Evolutionary conservation across 1,139 yeast genomes (phyloP).

Genomic region (Kodamaea alishanica): DNA sequence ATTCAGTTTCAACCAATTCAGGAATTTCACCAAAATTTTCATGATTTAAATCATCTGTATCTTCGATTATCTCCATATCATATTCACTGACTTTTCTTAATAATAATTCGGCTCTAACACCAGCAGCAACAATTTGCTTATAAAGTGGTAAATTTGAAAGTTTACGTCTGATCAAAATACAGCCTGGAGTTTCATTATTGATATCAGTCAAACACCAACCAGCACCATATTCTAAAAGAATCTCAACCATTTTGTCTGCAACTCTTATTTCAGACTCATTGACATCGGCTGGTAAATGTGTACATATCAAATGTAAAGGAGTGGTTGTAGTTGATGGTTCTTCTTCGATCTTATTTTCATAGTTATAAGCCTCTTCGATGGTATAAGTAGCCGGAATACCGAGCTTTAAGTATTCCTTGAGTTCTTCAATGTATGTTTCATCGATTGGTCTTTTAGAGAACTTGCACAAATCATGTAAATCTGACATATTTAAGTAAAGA

Average conservation of each 20-base stretch:
- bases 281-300: constrained; percentile 46
- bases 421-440: constrained; percentile 35
- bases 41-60: constrained; percentile 25
- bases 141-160: constrained; percentile 44
- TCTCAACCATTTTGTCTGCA: constrained; percentile 55
- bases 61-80: constrained; percentile 40
- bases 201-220: constrained; percentile 80
- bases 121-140: constrained; percentile 70
- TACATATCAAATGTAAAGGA: constrained; percentile 69
- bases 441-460: constrained; percentile 56
- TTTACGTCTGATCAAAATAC: constrained; percentile 54
- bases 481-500: constrained; percentile 46
- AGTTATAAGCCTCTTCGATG: constrained; percentile 67
- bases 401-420: constrained; percentile 46
- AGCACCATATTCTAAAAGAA: constrained; percentile 79
- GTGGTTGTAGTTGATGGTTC: constrained; percentile 54
- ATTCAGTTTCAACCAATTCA: constrained; percentile 15
- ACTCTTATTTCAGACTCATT: constrained; percentile 42
- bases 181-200: constrained; percentile 73
- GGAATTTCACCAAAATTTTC: constrained; percentile 11
- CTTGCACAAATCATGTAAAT: constrained; percentile 64
- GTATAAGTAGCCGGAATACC: constrained; percentile 86
- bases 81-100: constrained; percentile 68
- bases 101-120: constrained; percentile 83
- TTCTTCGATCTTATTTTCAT: constrained; percentile 38